These are phyloP conservation scores for Rosa hybrid DNA, from an alignment of 331 rosid species.

Conservation along the genomic window DNA sequence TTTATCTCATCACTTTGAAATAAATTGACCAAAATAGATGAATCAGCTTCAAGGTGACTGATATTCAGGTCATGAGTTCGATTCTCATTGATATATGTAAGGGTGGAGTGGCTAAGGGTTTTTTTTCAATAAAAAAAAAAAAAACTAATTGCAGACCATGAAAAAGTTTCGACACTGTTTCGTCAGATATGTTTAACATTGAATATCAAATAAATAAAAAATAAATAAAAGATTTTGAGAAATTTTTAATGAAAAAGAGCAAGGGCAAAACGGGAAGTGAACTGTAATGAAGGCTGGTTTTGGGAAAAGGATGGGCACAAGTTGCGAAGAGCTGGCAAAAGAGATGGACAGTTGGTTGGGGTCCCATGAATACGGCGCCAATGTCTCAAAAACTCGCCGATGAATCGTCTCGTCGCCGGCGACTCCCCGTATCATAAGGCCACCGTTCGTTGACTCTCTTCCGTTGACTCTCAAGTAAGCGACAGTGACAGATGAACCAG, in stretches of 20 bases:
- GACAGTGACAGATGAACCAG: conserved; percentile 26
- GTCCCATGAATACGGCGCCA: conserved; percentile 40
- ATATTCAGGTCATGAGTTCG: too few relatives aligned
- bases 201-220: too few relatives aligned
- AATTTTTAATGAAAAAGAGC: neutral
- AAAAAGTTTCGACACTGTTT: too few relatives aligned
- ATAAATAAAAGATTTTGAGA: too few relatives aligned
- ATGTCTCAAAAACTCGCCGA: conserved; percentile 32
- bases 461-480: conserved; percentile 15
- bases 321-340: conserved; percentile 53
- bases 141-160: too few relatives aligned
- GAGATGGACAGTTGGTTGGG: conserved; percentile 21
- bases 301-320: conserved; percentile 38
- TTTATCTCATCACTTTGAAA: too few relatives aligned
- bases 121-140: too few relatives aligned
- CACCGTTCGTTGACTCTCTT: conserved; percentile 28
- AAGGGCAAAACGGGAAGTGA: conserved; percentile 21
- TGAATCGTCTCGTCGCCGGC: conserved; percentile 12
- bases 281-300: conserved; percentile 10
- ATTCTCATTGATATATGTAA: too few relatives aligned
- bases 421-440: neutral
- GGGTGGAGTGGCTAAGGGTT: too few relatives aligned
- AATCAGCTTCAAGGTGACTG: too few relatives aligned
- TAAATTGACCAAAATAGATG: too few relatives aligned
- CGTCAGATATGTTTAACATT: neutral